phyloP scores from a whole-genome alignment of 768 basidiomycete genomes.

The Pleurotus giganteus region DNA sequence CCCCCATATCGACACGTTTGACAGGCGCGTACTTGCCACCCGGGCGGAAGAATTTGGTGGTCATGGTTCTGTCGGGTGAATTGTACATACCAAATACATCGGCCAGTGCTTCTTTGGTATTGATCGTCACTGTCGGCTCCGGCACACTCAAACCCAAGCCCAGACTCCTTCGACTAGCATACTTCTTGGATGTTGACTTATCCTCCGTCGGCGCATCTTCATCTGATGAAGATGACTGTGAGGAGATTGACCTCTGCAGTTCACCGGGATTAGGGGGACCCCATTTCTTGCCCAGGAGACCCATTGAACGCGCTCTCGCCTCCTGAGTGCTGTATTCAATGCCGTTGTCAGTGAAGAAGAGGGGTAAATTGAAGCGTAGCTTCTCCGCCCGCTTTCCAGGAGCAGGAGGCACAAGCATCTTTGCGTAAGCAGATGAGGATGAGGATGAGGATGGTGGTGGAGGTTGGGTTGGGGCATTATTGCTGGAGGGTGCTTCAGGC shows the following conservation, averaged over 20 bases:
- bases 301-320: conserved; percentile 77
- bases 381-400: conserved; percentile 74
- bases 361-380: conserved; percentile 60
- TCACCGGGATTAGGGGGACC: conserved; percentile 55
- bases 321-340: conserved; percentile 86
- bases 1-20: conserved; percentile 62
- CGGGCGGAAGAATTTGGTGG: conserved; percentile 42
- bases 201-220: conserved; percentile 32
- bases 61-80: conserved; percentile 71
- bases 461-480: conserved; percentile 20
- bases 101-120: conserved; percentile 91
- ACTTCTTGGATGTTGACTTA: conserved; percentile 40
- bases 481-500: conserved; percentile 19
- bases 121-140: conserved; percentile 92
- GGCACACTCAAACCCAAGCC: conserved; percentile 34
- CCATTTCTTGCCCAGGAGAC: conserved; percentile 85
- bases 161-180: conserved; percentile 43
- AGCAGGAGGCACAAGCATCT: conserved; percentile 68
- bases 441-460: conserved; percentile 32
- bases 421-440: conserved; percentile 57
- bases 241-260: conserved; percentile 27
- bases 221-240: conserved; percentile 15
- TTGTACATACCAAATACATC: conserved; percentile 98
- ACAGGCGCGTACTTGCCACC: conserved; percentile 76
- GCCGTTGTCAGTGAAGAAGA: conserved; percentile 75